Percentiles rank a stretch among this genome's conserved stretches.
Conservation (phyloP, 306 rosid genomes). For the Cucurbita pepo region DNA sequence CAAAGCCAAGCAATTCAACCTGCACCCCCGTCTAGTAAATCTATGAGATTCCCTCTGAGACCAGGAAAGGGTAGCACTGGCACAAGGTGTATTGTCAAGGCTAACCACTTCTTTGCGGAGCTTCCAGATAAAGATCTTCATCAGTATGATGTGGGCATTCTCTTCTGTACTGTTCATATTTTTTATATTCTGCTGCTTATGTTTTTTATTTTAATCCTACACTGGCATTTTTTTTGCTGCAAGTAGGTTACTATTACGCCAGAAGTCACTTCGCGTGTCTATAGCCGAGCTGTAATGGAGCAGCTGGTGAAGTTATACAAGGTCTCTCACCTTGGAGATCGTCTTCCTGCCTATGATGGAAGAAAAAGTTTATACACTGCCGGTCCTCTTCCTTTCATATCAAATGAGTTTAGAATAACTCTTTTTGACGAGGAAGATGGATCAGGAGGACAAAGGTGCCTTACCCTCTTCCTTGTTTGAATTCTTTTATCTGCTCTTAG, state of each 20-base stretch:
- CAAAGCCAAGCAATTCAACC: slow-evolving; percentile 31
- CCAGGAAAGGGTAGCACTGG: slow-evolving; percentile 84
- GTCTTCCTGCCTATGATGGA: slow-evolving; percentile 96
- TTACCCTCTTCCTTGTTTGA: not conserved
- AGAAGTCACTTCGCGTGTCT: slow-evolving; percentile 70
- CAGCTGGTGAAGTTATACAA: slow-evolving; percentile 51
- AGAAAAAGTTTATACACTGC: slow-evolving; percentile 92
- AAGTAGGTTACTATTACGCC: slow-evolving; percentile 79
- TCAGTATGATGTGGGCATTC: slow-evolving; percentile 77
- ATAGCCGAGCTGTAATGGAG: slow-evolving; percentile 82
- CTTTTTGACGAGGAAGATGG: slow-evolving; percentile 86
- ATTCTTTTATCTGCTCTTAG: not conserved
- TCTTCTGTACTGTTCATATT: not conserved
- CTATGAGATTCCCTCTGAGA: slow-evolving; percentile 80
- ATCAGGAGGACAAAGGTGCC: slow-evolving; percentile 55
- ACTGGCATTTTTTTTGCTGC: not conserved
- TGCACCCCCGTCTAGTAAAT: slow-evolving; percentile 51
- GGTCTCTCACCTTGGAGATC: slow-evolving; percentile 65
- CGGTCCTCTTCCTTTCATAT: slow-evolving; percentile 69
- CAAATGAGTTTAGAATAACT: slow-evolving; percentile 58
- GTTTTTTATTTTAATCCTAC: not conserved
- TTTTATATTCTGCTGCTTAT: not conserved
- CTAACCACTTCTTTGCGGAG: slow-evolving; percentile 90
- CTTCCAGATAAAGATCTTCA: slow-evolving; percentile 80
- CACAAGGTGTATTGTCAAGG: slow-evolving; percentile 52